Conservation (phyloP, 495 filamentous ascomycete genomes). For the Aspergillus sclerotioniger region DNA sequence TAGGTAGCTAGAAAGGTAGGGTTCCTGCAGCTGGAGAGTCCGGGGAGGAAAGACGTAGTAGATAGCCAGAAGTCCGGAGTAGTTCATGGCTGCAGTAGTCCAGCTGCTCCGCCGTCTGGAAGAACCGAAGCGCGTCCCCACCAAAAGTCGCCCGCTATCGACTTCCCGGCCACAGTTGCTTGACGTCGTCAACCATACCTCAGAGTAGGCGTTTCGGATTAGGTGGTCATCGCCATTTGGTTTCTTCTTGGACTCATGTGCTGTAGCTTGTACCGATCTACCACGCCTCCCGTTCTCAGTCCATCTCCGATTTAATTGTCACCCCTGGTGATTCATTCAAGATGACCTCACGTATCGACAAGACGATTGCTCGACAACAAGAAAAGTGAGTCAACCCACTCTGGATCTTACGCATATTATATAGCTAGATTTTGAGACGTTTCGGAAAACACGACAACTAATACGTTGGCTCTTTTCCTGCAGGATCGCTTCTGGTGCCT, state of each 20-base stretch:
- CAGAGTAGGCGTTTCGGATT: background rate
- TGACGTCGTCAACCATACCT: background rate
- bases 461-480: constrained; percentile 6
- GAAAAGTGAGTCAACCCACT: constrained; percentile 52
- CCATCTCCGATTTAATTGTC: background rate
- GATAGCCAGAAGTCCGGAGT: background rate
- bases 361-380: constrained; percentile 68
- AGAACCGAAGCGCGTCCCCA: constrained; percentile 13
- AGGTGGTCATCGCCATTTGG: background rate
- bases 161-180: constrained; percentile 3
- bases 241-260: background rate
- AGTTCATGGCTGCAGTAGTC: background rate
- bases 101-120: constrained; percentile 10
- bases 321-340: constrained; percentile 12
- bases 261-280: no score
- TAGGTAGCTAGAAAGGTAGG: no score
- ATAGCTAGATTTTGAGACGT: background rate
- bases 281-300: background rate
- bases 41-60: background rate
- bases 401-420: background rate
- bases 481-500: constrained; percentile 89
- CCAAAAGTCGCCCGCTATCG: constrained; percentile 13
- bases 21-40: background rate
- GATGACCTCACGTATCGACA: constrained; percentile 68
- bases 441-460: background rate